These are phyloP conservation scores for Licmophora abbreviata DNA, from an alignment of 108 stramenopile species.

Conservation along the genomic window DNA sequence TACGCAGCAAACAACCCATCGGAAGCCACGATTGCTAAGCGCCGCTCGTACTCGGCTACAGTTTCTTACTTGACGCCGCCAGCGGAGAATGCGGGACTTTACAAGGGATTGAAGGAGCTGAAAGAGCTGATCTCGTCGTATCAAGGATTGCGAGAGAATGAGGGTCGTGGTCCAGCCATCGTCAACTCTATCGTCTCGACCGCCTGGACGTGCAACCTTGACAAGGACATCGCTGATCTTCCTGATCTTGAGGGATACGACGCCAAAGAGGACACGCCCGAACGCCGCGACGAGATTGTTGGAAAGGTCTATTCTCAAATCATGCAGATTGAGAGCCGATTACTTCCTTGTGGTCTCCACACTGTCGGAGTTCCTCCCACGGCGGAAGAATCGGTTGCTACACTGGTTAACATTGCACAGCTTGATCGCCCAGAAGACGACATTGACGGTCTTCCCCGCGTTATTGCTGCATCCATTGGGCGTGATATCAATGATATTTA, in stretches of 20 bases:
- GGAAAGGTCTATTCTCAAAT: constrained; percentile 88
- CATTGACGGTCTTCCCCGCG: constrained; percentile 90
- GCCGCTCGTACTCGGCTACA: constrained; percentile 92
- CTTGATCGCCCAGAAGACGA: constrained; percentile 89
- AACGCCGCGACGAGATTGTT: constrained; percentile 78
- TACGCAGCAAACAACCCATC: constrained; percentile 98
- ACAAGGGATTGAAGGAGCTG: constrained; percentile 96
- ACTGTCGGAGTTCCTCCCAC: constrained; percentile 95
- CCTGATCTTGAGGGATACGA: constrained; percentile 78
- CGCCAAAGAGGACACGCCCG: constrained; percentile 67
- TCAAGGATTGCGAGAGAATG: constrained; percentile 92
- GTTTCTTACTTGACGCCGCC: constrained; percentile 96
- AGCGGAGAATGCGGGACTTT: constrained; percentile 94
- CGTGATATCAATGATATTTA: constrained; percentile 95
- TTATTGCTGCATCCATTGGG: constrained; percentile 85
- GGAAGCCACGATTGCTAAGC: constrained; percentile 96
- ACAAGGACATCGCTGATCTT: constrained; percentile 89
- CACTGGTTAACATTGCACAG: constrained; percentile 93
- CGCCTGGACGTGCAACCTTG: constrained; percentile 91
- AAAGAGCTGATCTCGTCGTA: constrained; percentile 93
- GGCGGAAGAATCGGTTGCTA: constrained; percentile 92
- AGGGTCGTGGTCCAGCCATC: constrained; percentile 90
- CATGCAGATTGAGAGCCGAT: constrained; percentile 95
- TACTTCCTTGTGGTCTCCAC: constrained; percentile 94
- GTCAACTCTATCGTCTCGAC: constrained; percentile 93